Conservation (phyloP, 345 rosid species). For the Gossypium thurberi region DNA sequence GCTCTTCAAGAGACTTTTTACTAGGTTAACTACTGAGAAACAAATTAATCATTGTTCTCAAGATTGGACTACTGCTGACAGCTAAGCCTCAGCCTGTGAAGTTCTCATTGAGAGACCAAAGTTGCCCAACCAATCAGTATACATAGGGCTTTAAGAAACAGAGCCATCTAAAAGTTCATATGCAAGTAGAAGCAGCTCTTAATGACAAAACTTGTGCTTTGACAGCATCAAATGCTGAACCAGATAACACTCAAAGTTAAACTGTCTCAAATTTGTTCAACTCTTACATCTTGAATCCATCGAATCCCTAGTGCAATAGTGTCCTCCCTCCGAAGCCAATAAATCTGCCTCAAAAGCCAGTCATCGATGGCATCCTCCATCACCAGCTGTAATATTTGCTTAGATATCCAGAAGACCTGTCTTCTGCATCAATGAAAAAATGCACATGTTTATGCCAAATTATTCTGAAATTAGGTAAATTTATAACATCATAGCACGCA, state of each 20-base stretch:
- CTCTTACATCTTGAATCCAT: constrained; percentile 92
- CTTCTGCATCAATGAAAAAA: constrained; percentile 47
- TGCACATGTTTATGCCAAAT: constrained; percentile 13
- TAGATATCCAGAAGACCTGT: constrained; percentile 97
- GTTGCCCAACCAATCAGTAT: background rate
- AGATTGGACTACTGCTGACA: background rate
- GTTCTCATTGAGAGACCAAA: background rate
- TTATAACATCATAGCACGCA: background rate
- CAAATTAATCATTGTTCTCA: background rate
- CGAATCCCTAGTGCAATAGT: constrained; percentile 68
- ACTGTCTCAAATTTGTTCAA: constrained; percentile 7
- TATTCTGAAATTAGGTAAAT: background rate
- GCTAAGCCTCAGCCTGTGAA: background rate
- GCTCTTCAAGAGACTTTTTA: background rate
- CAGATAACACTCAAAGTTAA: background rate
- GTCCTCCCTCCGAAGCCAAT: constrained; percentile 82
- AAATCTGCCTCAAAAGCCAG: constrained; percentile 80
- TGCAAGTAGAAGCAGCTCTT: background rate
- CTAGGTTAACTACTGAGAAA: background rate
- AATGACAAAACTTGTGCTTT: background rate
- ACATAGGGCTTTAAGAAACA: background rate
- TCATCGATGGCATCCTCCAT: constrained; percentile 99
- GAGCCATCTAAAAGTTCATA: background rate
- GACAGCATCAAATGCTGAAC: background rate
- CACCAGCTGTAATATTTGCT: constrained; percentile 83